Conservation (phyloP, 106 monocot genomes). For the Xerophyta viscosa region DNA sequence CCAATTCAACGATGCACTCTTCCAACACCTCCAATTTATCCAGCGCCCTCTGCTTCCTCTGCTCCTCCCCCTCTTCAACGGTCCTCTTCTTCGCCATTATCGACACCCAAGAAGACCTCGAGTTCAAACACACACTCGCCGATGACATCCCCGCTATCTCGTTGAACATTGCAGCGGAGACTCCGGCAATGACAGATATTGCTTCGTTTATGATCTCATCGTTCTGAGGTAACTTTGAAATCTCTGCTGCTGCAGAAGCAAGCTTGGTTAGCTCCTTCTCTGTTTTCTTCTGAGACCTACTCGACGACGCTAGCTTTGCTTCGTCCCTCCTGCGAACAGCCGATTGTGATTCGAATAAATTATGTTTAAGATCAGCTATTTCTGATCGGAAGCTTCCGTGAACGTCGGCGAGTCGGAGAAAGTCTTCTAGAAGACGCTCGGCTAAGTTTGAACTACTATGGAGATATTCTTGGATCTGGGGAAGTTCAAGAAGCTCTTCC, state of each 20-base stretch:
- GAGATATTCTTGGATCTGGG: slow-evolving; percentile 37
- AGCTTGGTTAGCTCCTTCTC: slow-evolving; percentile 61
- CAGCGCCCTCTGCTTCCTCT: neutral
- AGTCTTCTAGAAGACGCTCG: slow-evolving; percentile 56
- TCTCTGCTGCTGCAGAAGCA: slow-evolving; percentile 4
- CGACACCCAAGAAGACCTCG: no score
- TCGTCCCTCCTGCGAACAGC: slow-evolving; percentile 43
- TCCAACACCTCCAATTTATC: slow-evolving; percentile 1
- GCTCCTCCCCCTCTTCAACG: neutral
- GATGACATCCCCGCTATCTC: no score
- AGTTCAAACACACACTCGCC: no score
- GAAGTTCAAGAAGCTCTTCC: slow-evolving; percentile 46
- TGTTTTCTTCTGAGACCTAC: slow-evolving; percentile 19
- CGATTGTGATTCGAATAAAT: slow-evolving; percentile 19
- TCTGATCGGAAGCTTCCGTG: slow-evolving; percentile 38
- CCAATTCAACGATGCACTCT: slow-evolving; percentile 1
- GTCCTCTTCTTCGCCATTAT: neutral
- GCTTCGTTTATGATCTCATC: no score
- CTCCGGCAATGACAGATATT: no score
- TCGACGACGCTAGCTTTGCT: slow-evolving; percentile 19
- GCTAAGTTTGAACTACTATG: slow-evolving; percentile 8
- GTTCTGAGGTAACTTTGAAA: no score
- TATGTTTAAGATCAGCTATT: slow-evolving; percentile 15
- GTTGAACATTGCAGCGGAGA: no score
- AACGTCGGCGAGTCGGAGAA: slow-evolving; percentile 59